Base-by-base conservation (phyloP, 2,329 filamentous ascomycete species). In the Gaeumannomyces sp. region DNA sequence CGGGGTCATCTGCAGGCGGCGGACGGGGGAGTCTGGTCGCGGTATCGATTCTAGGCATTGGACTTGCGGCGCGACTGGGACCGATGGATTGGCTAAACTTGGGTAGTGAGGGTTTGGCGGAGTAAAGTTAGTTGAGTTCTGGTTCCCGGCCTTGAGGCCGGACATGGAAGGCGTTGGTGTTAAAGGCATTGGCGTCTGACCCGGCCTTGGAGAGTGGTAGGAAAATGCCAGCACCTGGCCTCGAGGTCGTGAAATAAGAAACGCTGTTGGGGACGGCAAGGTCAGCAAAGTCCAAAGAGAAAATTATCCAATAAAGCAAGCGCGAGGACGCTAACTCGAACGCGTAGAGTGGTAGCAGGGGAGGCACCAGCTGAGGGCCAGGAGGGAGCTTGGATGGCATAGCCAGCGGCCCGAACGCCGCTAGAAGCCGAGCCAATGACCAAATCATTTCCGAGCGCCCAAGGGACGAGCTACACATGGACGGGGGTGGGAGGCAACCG, bases 11-110 rank as follows among this genome's bases (percentile, higher is more conserved):
- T 88, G 87, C 60, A 86, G 77, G 70, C 85, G 89, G 69, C 90
- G 87, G 50, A 91, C 81, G 4, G 94, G 95, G 2, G 94, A 97
- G 68, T 97, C 93, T 6, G 95, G 91, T 35, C 93, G 89, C 63
- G 91, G 86, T n/a, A 97, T 80, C 1, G 93, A 96, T 87, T 65
- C 93, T 86, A 59, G 86, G 78, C 61, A 85, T 80, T 3, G 93
- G 91, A 72, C 90, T 94, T 29, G 87, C 75, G 33, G 89, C 87
- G 72, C 89, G 85, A 57, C 87, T 85, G 8, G 91, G 90, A 1
- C 93, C 93, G 59, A 96, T 81, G 0, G 93, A 96, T 76, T 96
- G 91, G 73, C 92, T 95, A 78, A 97, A 95, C 73, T 93, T 93
- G 64, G 89, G 84, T 62, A 91, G 70, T 0, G 84, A 84, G 89